Evolutionary conservation across 2,329 filamentous ascomycete genomes (phyloP).

Genomic region (Torrubiellomyces zombiae): DNA sequence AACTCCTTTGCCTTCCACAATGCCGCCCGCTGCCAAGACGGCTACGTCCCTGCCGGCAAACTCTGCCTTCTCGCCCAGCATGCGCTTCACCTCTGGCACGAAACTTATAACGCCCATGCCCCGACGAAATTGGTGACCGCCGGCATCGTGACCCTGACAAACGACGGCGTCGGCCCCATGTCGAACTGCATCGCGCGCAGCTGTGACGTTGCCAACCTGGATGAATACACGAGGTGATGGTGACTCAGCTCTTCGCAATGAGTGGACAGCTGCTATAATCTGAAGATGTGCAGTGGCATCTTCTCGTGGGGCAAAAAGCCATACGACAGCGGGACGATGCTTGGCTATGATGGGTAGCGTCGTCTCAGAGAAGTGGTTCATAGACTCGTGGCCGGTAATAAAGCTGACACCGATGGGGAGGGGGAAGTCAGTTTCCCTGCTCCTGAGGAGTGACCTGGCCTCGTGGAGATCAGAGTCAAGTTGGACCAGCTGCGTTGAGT

Average conservation of each 20-base stretch:
- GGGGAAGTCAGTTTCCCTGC: slow-evolving; percentile 19
- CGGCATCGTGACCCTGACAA: slow-evolving; percentile 46
- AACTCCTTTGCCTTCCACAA: slow-evolving; percentile 36
- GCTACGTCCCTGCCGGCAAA: slow-evolving; percentile 16
- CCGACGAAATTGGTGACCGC: slow-evolving; percentile 41
- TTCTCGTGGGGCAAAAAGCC: slow-evolving; percentile 47
- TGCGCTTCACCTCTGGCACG: slow-evolving; percentile 37
- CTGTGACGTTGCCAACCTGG: slow-evolving; percentile 42
- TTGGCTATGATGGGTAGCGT: slow-evolving; percentile 31
- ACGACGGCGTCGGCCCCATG: slow-evolving; percentile 41
- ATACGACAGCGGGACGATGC: slow-evolving; percentile 41
- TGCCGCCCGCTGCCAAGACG: slow-evolving; percentile 42
- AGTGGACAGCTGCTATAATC: slow-evolving; percentile 20
- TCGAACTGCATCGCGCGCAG: slow-evolving; percentile 31
- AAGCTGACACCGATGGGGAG: slow-evolving; percentile 41
- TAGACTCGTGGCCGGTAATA: slow-evolving; percentile 33
- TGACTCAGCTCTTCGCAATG: slow-evolving; percentile 5
- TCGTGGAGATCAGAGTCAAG: slow-evolving; percentile 17
- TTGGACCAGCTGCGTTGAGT: slow-evolving; percentile 14
- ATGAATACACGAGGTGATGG: slow-evolving; percentile 34
- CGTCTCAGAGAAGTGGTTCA: slow-evolving; percentile 22
- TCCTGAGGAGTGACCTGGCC: slow-evolving; percentile 11
- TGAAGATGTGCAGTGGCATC: slow-evolving; percentile 19
- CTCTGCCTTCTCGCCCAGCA: slow-evolving; percentile 20
- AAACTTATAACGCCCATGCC: slow-evolving; percentile 38